A percentile compares a stretch with the other conserved stretches of the same genome.
These are phyloP conservation scores for Phytopythium ostracodes DNA, from an alignment of 352 stramenopile genomes.

Conservation along the genomic window DNA sequence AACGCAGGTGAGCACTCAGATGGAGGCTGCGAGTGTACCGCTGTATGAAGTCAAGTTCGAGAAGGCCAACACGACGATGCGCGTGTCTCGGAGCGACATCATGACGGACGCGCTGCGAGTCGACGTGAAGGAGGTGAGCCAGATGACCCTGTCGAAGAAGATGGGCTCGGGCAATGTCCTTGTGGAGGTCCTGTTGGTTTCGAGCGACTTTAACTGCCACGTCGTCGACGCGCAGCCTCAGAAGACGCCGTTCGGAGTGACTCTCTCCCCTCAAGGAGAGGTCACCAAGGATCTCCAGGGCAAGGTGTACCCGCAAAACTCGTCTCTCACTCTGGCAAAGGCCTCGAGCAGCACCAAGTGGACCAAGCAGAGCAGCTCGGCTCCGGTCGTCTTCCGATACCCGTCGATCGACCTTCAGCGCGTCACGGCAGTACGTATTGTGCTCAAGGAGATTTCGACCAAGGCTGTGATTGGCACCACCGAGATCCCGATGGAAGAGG, in stretches of 20 bases:
- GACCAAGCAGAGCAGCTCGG: not conserved
- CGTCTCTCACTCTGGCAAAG: conserved; percentile 19
- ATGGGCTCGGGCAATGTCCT: conserved; percentile 20
- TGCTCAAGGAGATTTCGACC: conserved; percentile 22
- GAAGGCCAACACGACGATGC: conserved; percentile 11
- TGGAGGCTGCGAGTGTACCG: not conserved
- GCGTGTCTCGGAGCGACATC: conserved; percentile 30
- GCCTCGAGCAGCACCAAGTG: conserved; percentile 4
- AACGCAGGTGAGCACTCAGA: not conserved
- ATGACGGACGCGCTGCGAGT: conserved; percentile 44
- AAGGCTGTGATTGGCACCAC: conserved; percentile 31
- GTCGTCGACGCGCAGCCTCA: conserved; percentile 12
- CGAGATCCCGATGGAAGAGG: conserved; percentile 29
- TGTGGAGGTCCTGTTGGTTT: conserved; percentile 44
- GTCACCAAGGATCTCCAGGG: conserved; percentile 30
- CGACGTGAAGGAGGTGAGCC: conserved; percentile 39
- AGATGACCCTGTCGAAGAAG: conserved; percentile 38
- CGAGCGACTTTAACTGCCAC: conserved; percentile 39
- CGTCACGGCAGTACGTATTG: conserved; percentile 30
- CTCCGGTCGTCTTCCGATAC: conserved; percentile 23
- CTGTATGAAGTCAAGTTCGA: conserved; percentile 19
- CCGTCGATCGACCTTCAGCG: conserved; percentile 40
- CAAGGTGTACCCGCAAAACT: conserved; percentile 25
- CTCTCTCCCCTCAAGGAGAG: conserved; percentile 35
- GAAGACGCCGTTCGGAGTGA: conserved; percentile 35